Conservation (phyloP, 2,329 filamentous ascomycete species). For the Trichophyton mentagrophytes region DNA sequence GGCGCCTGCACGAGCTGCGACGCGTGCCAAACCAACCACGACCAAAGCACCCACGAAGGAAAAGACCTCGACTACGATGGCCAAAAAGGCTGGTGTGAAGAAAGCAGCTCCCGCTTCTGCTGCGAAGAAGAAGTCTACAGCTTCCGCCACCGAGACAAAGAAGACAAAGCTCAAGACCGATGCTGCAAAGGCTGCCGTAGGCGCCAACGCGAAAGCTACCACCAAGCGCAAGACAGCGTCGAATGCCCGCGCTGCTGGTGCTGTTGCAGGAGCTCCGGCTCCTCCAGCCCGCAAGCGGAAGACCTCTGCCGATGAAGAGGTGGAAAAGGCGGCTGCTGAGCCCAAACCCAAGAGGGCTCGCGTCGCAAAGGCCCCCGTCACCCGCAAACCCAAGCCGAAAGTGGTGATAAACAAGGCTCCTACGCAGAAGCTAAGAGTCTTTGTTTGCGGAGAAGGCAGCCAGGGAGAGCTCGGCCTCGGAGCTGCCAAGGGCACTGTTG, state of each 20-base stretch:
- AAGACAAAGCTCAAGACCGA: slow-evolving; percentile 5
- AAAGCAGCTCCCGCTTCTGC: neutral
- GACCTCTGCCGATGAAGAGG: slow-evolving; percentile 11
- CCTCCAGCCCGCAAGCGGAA: slow-evolving; percentile 10
- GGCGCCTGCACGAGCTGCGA: neutral
- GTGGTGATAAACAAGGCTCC: slow-evolving; percentile 51
- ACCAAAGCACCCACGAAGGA: slow-evolving; percentile 4
- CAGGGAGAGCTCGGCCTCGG: slow-evolving; percentile 76
- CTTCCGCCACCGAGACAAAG: slow-evolving; percentile 1
- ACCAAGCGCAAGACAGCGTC: slow-evolving; percentile 1
- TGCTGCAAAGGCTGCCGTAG: neutral
- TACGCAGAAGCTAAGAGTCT: slow-evolving; percentile 49
- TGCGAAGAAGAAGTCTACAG: slow-evolving; percentile 2
- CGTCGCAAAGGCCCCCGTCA: slow-evolving; percentile 11
- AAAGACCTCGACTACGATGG: neutral
- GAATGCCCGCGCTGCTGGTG: neutral
- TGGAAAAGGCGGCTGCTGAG: slow-evolving; percentile 10
- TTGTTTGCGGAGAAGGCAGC: slow-evolving; percentile 66
- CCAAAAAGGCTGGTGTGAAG: slow-evolving; percentile 7
- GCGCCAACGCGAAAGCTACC: slow-evolving; percentile 1
- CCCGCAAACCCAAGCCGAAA: slow-evolving; percentile 12
- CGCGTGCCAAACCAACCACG: neutral
- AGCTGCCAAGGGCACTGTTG: slow-evolving; percentile 49
- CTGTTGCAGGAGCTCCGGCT: slow-evolving; percentile 15
- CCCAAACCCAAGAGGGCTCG: slow-evolving; percentile 15